Evolutionary conservation across 805 yeast genomes (phyloP), one percentile per base, ranked within the genome.

Genomic region (Schwanniomyces polymorphus): DNA sequence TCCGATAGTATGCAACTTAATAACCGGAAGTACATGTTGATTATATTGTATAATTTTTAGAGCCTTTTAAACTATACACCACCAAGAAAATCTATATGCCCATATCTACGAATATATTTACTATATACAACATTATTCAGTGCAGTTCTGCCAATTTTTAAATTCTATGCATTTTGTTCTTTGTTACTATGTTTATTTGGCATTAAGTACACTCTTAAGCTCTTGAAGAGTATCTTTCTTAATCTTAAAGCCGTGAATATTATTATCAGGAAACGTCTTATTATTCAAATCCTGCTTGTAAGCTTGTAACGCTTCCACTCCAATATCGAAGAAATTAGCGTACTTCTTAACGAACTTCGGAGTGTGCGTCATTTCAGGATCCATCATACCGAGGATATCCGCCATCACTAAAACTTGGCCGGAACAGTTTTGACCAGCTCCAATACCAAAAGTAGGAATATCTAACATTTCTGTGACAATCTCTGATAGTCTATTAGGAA

Each of bases 391-490:
- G 27, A 92, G 69, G 67, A 88, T 59, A 61, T 92, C 99, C 4
- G 88, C 80, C 64, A 87, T 84, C 0, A 92, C 99, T 33, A 92
- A 74, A 1, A 92, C 97, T 64, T 94, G 98, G 0, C 97, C 98
- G 29, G 88, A 80, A 7, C 92, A 85, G 7, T 70, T 69, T 18
- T 82, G 80, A 0, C 99, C 98, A 0, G 98, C 97, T 4, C 99
- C 99, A 42, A 92, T 92, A 3, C 99, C 99, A 54, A 92, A 91
- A 0, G 95, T 88, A 0, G 98, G 97, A 1, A 92, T 74, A 1
- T 61, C 43, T 27, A 91, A 62, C 11, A 72, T 68, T 2, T 73
- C 61, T 0, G 97, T 87, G 26, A 94, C 81, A 46, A 72, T 70
- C 38, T 72, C 63, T 0, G 92, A 92, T 10, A 94, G 67, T 47